Evolutionary conservation across 1,284 basidiomycete species (phyloP).

Genomic region (Heterobasidion annosum): DNA sequence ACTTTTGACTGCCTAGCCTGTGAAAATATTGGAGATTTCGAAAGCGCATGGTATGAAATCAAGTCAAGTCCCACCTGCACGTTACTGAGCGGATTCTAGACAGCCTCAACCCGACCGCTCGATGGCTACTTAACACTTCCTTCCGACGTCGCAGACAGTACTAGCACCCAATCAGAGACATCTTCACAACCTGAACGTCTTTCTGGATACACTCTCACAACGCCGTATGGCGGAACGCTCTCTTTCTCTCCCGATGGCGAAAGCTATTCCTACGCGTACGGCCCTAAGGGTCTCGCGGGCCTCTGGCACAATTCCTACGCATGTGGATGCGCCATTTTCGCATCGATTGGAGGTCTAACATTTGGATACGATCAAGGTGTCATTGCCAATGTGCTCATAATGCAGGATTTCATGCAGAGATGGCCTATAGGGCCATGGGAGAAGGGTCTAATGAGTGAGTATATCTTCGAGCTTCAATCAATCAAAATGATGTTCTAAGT

Average conservation of each 20-base stretch:
- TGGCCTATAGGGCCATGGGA: conserved; percentile 66
- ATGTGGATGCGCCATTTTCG: conserved; percentile 57
- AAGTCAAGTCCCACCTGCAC: too few species aligned
- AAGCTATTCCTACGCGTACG: conserved; percentile 57
- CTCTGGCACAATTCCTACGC: conserved; percentile 57
- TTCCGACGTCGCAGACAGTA: background rate
- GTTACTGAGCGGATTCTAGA: background rate
- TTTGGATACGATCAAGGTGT: conserved; percentile 54
- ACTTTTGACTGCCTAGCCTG: too few species aligned
- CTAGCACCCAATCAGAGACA: background rate
- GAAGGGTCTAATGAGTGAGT: conserved; percentile 68
- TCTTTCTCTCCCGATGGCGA: conserved; percentile 17
- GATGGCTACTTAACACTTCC: background rate
- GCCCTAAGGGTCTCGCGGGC: conserved; percentile 53
- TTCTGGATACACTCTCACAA: background rate
- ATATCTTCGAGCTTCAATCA: background rate
- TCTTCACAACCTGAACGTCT: background rate
- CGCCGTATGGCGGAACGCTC: conserved; percentile 18
- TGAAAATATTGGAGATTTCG: too few species aligned
- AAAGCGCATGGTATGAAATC: too few species aligned
- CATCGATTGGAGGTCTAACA: conserved; percentile 68
- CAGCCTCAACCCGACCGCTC: background rate
- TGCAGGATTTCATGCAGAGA: conserved; percentile 57
- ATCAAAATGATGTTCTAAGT: background rate
- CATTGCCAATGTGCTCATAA: conserved; percentile 78